Evolutionary conservation across 1,284 basidiomycete genomes (phyloP).

Genomic region (Rhodotorula sp.): DNA sequence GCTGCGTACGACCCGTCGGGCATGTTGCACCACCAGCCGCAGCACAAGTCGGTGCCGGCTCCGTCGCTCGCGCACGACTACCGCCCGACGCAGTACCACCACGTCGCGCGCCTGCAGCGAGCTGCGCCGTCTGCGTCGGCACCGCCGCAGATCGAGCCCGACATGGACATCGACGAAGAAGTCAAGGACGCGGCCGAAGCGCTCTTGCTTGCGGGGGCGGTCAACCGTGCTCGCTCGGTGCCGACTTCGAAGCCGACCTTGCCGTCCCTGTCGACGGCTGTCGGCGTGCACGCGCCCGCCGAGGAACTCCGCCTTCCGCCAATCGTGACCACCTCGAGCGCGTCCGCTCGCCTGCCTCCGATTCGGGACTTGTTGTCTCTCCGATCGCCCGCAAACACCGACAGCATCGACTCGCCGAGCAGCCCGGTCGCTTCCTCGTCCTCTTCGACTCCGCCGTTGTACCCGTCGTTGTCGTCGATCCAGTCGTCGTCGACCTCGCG

Average conservation of each 20-base stretch:
- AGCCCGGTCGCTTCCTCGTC: slow-evolving; percentile 4
- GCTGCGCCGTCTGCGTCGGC: slow-evolving; percentile 18
- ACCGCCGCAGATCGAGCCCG: slow-evolving; percentile 6
- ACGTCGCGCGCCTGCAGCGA: slow-evolving; percentile 32
- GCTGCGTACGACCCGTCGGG: not conserved
- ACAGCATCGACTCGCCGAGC: not conserved
- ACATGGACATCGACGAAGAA: slow-evolving; percentile 34
- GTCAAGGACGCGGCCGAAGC: slow-evolving; percentile 29
- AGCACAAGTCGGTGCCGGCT: slow-evolving; percentile 29
- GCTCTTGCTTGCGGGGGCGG: slow-evolving; percentile 16
- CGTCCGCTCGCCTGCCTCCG: slow-evolving; percentile 10
- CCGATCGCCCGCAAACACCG: slow-evolving; percentile 1
- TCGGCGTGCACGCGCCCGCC: not conserved
- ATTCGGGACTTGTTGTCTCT: slow-evolving; percentile 11
- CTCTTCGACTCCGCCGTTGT: slow-evolving; percentile 14
- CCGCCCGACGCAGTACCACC: slow-evolving; percentile 32
- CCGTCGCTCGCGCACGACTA: slow-evolving; percentile 35
- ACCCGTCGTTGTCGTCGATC: slow-evolving; percentile 23
- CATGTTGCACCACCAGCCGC: slow-evolving; percentile 14
- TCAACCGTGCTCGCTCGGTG: not conserved
- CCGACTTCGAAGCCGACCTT: not conserved
- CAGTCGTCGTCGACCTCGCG: slow-evolving; percentile 17
- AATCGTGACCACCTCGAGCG: not conserved
- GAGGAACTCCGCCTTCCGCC: not conserved
- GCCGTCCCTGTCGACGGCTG: slow-evolving; percentile 9